Evolutionary conservation across 805 yeast species (phyloP).

Genomic region (Hanseniaspora mollemarum): DNA sequence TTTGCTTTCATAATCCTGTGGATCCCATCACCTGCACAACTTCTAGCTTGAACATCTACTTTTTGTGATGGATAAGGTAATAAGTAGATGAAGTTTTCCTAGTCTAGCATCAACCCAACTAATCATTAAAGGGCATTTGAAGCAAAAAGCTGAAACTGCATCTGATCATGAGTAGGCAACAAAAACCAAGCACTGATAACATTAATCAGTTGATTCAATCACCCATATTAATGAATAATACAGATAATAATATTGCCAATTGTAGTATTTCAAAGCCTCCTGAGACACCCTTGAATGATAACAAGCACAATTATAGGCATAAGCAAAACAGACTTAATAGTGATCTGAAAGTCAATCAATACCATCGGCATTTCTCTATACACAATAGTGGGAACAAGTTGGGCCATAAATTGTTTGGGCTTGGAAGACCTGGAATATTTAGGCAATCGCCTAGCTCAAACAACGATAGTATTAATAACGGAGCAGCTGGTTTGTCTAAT

Average conservation of each 20-base stretch:
- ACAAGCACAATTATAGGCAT: not conserved
- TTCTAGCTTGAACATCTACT: too few relatives aligned
- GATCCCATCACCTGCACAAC: too few relatives aligned
- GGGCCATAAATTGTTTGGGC: slow-evolving; percentile 18
- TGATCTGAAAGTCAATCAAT: not conserved
- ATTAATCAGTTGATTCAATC: too few relatives aligned
- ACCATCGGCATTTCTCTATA: slow-evolving; percentile 4
- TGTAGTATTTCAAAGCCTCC: not conserved
- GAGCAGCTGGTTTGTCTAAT: not conserved
- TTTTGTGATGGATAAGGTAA: too few relatives aligned
- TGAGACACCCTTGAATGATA: not conserved
- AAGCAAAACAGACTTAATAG: not conserved
- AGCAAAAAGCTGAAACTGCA: too few relatives aligned
- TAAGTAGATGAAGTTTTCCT: too few relatives aligned
- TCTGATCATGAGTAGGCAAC: too few relatives aligned
- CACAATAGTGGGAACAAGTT: slow-evolving; percentile 29
- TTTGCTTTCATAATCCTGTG: too few relatives aligned
- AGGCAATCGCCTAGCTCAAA: not conserved
- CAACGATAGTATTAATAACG: not conserved
- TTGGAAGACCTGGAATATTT: not conserved
- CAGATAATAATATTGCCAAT: not conserved
- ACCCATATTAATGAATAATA: not conserved
- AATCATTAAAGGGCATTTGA: too few relatives aligned
- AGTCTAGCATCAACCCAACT: too few relatives aligned
- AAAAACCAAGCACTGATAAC: too few relatives aligned